phyloP scores from a whole-genome alignment of 768 basidiomycete genomes.

The Pisolithus orientalis region DNA sequence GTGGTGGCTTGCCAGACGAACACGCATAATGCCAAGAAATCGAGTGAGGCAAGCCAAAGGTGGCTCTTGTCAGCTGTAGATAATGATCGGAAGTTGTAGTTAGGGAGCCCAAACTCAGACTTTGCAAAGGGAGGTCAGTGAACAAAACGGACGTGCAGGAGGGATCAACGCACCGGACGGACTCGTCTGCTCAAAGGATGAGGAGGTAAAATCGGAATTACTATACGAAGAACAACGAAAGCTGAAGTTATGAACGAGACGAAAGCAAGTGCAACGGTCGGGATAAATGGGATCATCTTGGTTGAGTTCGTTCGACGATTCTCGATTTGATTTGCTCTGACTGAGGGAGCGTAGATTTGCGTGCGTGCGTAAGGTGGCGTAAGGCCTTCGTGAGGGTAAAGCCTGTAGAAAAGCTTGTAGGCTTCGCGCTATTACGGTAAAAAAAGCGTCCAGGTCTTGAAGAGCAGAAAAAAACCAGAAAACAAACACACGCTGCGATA shows the following conservation, averaged over 20 bases:
- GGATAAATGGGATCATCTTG: conserved; percentile 62
- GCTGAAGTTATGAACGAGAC: conserved; percentile 67
- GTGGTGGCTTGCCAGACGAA: conserved; percentile 65
- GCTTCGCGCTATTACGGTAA: conserved; percentile 16
- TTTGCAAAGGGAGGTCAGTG: no score
- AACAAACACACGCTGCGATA: conserved; percentile 1
- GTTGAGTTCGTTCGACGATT: conserved; percentile 21
- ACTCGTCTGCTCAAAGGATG: conserved; percentile 69
- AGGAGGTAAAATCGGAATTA: conserved; percentile 70
- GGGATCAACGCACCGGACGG: conserved; percentile 48
- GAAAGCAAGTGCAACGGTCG: conserved; percentile 60
- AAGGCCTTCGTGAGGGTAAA: conserved; percentile 32
- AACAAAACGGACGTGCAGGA: not conserved
- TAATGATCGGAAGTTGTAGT: conserved; percentile 48
- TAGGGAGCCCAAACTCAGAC: conserved; percentile 67
- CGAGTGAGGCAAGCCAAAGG: conserved; percentile 65
- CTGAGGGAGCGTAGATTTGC: conserved; percentile 19
- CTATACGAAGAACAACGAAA: conserved; percentile 69
- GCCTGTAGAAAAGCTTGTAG: conserved; percentile 26
- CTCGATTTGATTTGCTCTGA: conserved; percentile 1
- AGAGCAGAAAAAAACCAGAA: conserved; percentile 6
- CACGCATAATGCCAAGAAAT: conserved; percentile 52
- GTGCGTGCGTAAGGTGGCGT: conserved; percentile 29
- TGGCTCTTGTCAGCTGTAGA: conserved; percentile 66
- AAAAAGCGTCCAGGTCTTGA: conserved; percentile 9